phyloP scores from a whole-genome alignment of 306 rosid genomes.

The Lablab purpureus region DNA sequence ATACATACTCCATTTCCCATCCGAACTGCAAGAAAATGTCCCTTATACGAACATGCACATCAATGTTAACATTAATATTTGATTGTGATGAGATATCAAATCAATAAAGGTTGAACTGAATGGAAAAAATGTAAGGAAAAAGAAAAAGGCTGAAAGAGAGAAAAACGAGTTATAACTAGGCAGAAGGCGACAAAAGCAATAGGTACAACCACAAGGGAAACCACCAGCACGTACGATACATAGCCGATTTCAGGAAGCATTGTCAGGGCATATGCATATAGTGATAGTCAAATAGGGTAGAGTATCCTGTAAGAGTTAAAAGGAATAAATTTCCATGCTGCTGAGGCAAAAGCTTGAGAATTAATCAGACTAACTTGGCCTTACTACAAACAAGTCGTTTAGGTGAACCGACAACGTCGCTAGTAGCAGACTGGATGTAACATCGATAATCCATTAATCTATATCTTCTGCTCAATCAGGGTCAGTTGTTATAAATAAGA shows the following conservation, averaged over 20 bases:
- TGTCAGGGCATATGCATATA: slow-evolving; percentile 10
- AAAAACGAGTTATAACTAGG: background rate
- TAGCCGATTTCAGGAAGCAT: slow-evolving; percentile 27
- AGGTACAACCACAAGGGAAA: slow-evolving; percentile 40
- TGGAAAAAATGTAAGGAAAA: background rate
- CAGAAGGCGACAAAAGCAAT: slow-evolving; percentile 47
- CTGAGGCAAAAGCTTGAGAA: slow-evolving; percentile 27
- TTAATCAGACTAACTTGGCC: slow-evolving; percentile 25
- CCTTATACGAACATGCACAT: background rate
- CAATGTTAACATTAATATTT: background rate
- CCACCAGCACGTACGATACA: slow-evolving; percentile 18
- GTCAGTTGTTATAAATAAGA: slow-evolving; percentile 5
- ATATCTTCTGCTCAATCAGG: background rate
- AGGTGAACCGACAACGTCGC: slow-evolving; percentile 42
- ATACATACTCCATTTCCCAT: background rate
- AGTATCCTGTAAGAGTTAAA: slow-evolving; percentile 43
- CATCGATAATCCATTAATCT: slow-evolving; percentile 45
- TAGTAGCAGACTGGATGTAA: slow-evolving; percentile 38
- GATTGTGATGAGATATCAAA: background rate
- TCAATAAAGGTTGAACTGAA: background rate
- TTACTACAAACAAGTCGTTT: background rate
- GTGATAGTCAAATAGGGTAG: slow-evolving; percentile 3
- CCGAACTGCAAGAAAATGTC: background rate
- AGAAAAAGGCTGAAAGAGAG: background rate
- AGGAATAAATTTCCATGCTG: slow-evolving; percentile 42